phyloP scores from a whole-genome alignment of 805 yeast genomes.

The Geotrichum ghanense region DNA sequence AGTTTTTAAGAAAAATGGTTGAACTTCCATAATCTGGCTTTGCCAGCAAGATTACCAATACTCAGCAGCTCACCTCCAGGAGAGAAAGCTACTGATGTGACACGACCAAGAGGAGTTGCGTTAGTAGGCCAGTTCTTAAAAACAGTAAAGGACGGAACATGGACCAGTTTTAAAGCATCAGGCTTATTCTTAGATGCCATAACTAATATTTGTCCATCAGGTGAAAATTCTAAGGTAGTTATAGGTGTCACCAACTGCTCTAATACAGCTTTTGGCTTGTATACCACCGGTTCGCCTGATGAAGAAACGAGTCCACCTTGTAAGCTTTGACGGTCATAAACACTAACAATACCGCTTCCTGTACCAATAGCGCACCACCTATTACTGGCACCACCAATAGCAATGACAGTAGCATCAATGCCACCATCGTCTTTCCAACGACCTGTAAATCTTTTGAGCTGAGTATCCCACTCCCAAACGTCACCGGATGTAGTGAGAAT shows the following conservation, averaged over 20 bases:
- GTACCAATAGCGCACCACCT: conserved; percentile 86
- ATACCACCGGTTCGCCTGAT: conserved; percentile 22
- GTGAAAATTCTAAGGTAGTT: conserved; percentile 59
- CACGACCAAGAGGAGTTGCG: conserved; percentile 92
- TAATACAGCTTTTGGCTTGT: conserved; percentile 49
- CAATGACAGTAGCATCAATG: conserved; percentile 67
- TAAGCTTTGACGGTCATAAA: conserved; percentile 50
- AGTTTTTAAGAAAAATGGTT: conserved; percentile 45
- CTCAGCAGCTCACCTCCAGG: conserved; percentile 75
- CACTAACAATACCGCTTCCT: conserved; percentile 77
- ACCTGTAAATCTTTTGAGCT: conserved; percentile 37
- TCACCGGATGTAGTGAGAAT: conserved; percentile 73
- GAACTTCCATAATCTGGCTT: conserved; percentile 77
- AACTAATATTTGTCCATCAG: conserved; percentile 82
- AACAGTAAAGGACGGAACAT: conserved; percentile 76
- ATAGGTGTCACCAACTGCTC: conserved; percentile 78
- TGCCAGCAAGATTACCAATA: conserved; percentile 85
- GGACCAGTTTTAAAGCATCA: conserved; percentile 80
- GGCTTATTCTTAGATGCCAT: conserved; percentile 75
- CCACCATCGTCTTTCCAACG: conserved; percentile 86
- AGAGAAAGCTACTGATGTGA: conserved; percentile 68
- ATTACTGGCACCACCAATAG: conserved; percentile 47
- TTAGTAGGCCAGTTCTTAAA: conserved; percentile 96
- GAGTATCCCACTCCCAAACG: conserved; percentile 72
- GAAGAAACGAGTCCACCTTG: conserved; percentile 13